These are phyloP conservation scores for Trypanosoma lewisi DNA, from an alignment of 208 protist species.

Conservation along the genomic window DNA sequence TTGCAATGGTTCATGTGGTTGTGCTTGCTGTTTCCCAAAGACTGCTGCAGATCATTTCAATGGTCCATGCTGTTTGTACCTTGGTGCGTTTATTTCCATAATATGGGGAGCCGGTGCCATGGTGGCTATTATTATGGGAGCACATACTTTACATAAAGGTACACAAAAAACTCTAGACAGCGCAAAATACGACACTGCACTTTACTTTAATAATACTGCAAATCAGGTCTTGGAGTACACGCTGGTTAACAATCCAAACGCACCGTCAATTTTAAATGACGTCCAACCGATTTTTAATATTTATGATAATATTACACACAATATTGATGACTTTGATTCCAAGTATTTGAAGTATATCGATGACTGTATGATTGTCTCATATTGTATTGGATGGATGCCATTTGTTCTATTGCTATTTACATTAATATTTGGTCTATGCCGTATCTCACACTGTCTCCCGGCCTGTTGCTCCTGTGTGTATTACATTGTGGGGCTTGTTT, in stretches of 20 bases:
- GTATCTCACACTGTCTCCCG: constrained; percentile 19
- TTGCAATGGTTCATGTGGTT: constrained; percentile 32
- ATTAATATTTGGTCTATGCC: constrained; percentile 54
- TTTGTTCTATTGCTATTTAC: constrained; percentile 59
- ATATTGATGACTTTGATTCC: constrained; percentile 26
- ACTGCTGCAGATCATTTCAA: constrained; percentile 25
- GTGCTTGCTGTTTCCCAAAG: constrained; percentile 28
- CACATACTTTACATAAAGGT: constrained; percentile 7
- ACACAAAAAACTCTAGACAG: constrained; percentile 25
- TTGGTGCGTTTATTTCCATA: constrained; percentile 5
- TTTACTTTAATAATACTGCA: constrained; percentile 49
- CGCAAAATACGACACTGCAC: constrained; percentile 30
- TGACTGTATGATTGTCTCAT: constrained; percentile 47
- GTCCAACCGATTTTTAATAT: constrained; percentile 44
- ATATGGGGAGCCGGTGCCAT: constrained; percentile 3
- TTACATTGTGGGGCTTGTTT: constrained; percentile 64
- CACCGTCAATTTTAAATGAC: constrained; percentile 9
- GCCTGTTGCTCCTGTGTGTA: constrained; percentile 55
- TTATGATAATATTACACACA: constrained; percentile 21
- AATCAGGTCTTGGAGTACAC: constrained; percentile 23
- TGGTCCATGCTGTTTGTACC: constrained; percentile 13
- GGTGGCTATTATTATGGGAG: constrained; percentile 21
- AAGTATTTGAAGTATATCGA: constrained; percentile 72
- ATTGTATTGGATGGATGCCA: constrained; percentile 48
- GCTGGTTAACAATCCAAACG: background rate